These are phyloP conservation scores for Calonectria pauciramosa DNA, from an alignment of 2,329 filamentous ascomycete species.

Conservation along the genomic window DNA sequence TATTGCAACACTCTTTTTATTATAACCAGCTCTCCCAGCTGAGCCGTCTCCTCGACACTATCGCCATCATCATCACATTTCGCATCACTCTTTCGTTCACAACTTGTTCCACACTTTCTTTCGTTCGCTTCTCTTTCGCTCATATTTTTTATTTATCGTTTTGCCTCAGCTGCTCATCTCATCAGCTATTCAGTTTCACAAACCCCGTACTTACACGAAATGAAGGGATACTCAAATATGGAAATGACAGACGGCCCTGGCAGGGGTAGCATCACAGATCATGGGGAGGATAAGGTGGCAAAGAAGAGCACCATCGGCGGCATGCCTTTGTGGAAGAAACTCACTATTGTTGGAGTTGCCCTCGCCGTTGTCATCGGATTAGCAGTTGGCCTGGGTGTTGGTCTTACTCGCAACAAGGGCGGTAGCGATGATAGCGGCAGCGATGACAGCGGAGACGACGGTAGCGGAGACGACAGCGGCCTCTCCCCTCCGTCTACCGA, in stretches of 20 bases:
- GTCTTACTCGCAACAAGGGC: slow-evolving; percentile 57
- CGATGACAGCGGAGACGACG: slow-evolving; percentile 17
- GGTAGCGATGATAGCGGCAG: slow-evolving; percentile 34
- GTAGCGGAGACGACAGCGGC: slow-evolving; percentile 36
- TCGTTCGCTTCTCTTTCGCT: not conserved
- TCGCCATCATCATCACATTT: not conserved
- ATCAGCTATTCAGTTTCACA: not conserved
- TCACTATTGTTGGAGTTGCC: slow-evolving; percentile 42
- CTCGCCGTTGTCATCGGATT: slow-evolving; percentile 56
- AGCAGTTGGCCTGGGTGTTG: slow-evolving; percentile 69
- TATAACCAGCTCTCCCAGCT: not conserved
- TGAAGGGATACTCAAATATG: slow-evolving; percentile 1
- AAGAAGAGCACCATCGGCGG: slow-evolving; percentile 15
- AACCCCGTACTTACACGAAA: not conserved
- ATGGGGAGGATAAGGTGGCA: not conserved
- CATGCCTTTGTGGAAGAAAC: slow-evolving; percentile 49
- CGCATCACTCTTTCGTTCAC: not conserved
- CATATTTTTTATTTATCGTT: not conserved
- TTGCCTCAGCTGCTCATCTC: not conserved
- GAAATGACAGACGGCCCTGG: not conserved
- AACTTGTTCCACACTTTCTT: not conserved
- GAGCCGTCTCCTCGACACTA: not conserved
- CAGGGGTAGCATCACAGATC: not conserved
- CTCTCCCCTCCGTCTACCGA: slow-evolving; percentile 41
- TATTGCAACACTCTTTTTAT: not conserved